Conservation (phyloP, 306 rosid genomes). For the Begonia loranthoides region DNA sequence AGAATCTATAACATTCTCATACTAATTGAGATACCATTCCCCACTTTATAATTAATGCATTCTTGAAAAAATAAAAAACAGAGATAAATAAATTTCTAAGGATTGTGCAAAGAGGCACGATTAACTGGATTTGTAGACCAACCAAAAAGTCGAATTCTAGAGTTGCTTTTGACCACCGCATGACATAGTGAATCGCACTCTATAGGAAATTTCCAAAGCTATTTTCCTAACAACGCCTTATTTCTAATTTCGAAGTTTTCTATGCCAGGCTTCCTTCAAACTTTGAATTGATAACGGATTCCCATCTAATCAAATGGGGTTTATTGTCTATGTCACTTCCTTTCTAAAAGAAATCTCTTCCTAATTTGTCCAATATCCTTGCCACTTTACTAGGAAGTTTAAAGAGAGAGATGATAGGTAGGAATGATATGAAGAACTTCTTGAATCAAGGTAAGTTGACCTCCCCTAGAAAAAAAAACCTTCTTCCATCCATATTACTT, state of each 20-base stretch:
- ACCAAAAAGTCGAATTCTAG: no score
- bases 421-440: neutral
- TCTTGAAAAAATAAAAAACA: no score
- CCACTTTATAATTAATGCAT: no score
- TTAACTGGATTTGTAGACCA: no score
- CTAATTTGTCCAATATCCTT: neutral
- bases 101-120: no score
- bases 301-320: neutral
- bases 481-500: neutral
- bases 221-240: neutral
- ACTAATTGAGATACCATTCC: no score
- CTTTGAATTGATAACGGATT: no score
- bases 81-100: no score
- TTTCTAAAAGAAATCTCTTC: neutral
- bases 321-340: neutral
- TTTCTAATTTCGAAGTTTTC: neutral
- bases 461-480: neutral
- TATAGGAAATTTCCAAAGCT: neutral
- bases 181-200: neutral
- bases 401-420: neutral
- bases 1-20: no score
- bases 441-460: neutral
- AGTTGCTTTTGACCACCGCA: neutral
- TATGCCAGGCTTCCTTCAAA: neutral
- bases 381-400: neutral